These are phyloP conservation scores for Tolypocladium pustulatum DNA, from an alignment of 2,329 filamentous ascomycete genomes.

Conservation along the genomic window DNA sequence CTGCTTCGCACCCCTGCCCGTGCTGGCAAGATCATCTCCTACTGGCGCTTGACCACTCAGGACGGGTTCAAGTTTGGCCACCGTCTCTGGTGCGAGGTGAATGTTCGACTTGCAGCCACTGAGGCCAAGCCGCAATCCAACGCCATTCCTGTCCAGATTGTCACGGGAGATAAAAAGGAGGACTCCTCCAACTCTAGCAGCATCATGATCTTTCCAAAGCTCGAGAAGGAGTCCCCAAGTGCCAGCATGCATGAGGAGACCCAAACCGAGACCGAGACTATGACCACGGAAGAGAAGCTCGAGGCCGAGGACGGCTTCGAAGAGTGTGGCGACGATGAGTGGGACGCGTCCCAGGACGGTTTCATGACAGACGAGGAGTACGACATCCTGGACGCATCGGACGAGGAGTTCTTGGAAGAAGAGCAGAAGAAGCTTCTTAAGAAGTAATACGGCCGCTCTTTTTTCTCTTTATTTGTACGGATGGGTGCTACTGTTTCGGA, in stretches of 20 bases:
- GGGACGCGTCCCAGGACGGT: constrained; percentile 55
- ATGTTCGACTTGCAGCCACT: constrained; percentile 41
- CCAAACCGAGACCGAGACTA: constrained; percentile 44
- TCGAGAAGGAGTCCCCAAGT: constrained; percentile 85
- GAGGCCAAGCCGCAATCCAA: constrained; percentile 15
- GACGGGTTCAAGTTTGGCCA: constrained; percentile 81
- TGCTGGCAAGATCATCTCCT: constrained; percentile 75
- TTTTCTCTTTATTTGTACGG: neutral
- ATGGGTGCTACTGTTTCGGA: neutral
- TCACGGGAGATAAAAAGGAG: constrained; percentile 15
- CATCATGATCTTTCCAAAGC: constrained; percentile 92
- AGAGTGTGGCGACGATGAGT: constrained; percentile 48
- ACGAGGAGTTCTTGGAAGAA: constrained; percentile 66
- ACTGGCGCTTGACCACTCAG: constrained; percentile 84
- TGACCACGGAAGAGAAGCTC: constrained; percentile 42
- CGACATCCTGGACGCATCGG: constrained; percentile 89
- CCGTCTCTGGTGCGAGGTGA: constrained; percentile 89
- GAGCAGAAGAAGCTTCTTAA: constrained; percentile 30
- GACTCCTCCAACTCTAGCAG: constrained; percentile 30
- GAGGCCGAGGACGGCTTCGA: constrained; percentile 30
- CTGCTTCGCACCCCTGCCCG: constrained; percentile 71
- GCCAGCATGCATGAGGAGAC: constrained; percentile 62
- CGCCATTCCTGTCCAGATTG: constrained; percentile 8
- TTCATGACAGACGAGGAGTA: constrained; percentile 98
- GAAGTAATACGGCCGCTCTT: constrained; percentile 19